Base-by-base conservation (phyloP, 1,284 basidiomycete genomes). In the Cryptococcus maquisensis region DNA sequence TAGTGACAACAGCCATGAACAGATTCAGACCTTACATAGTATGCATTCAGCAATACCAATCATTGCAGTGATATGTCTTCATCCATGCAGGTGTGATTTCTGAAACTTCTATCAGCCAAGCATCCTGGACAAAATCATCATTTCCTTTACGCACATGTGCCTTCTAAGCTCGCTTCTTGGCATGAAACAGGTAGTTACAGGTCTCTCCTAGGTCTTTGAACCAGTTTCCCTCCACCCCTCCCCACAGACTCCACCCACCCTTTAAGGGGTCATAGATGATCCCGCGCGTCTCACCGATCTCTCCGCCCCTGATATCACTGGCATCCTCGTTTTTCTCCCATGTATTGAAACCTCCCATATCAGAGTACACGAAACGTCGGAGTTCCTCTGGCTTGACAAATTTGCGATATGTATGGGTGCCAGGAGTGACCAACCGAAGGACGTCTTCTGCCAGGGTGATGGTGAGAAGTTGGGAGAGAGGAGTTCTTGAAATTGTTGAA, bases 401-500 rank as follows among this genome's bases (percentile, higher is more conserved):
- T 77, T 99, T 97, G 39, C 82, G 80, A 70, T 90, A 88, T 0
- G 90, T 92, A 74, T 99, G 96, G 4, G 96, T 98, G 3, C 95
- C 94, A 0, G 82, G 83, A 0, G 88, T 81, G 49, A 98, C 96
- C 63, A 91, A 81, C 1, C 87, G 81, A 15, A 96, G 79, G 49
- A 93, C 70, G 47, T 89, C 79, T 76, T 99, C 95, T 4, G 94
- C 95, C 47, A 93, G 78, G 55, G 94, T 81, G 67, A 99, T 94
- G 12, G 93, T 94, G 26, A 98, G 80, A 58, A 93, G 79, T 73
- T 91, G 91, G 5, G 94, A 82, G 41, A 98, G 82, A 0, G 90
- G 88, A 13, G 94, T 98, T 45, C 96, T 87, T 0, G 93, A 86
- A 66, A 99, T 90, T n/a, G 96, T 98, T 3, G 92, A 96, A 42